phyloP scores from a whole-genome alignment of 441 rosid species.

The Lepidium campestre region DNA sequence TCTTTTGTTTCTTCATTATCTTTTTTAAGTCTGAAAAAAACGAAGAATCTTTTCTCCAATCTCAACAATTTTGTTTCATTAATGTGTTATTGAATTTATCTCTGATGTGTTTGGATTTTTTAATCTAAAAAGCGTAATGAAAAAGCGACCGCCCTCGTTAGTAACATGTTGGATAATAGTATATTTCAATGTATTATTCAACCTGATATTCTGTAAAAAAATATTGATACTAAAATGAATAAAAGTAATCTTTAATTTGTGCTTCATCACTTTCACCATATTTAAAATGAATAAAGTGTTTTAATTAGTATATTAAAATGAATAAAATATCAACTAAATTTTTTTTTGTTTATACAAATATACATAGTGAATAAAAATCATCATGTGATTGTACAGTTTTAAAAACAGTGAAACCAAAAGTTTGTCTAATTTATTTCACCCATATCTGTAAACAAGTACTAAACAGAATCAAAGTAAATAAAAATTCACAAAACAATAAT shows the following conservation, averaged over 20 bases:
- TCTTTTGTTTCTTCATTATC: constrained; percentile 2
- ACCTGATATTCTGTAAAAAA: too few species aligned
- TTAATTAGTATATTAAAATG: too few species aligned
- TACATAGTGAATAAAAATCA: neutral
- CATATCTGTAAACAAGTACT: neutral
- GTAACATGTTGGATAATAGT: neutral
- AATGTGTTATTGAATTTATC: neutral
- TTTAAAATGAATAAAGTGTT: too few species aligned
- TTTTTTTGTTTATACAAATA: too few species aligned
- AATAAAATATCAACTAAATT: too few species aligned
- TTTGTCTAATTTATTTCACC: neutral
- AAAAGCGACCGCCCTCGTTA: neutral
- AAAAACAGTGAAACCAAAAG: neutral
- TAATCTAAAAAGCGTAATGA: neutral
- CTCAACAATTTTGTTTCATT: constrained; percentile 22
- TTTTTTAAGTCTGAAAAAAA: neutral
- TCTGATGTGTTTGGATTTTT: neutral
- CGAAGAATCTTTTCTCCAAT: constrained; percentile 20
- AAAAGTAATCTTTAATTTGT: too few species aligned
- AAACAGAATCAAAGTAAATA: neutral
- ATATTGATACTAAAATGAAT: too few species aligned
- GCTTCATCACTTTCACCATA: too few species aligned
- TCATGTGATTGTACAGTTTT: constrained; percentile 6
- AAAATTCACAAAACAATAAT: neutral
- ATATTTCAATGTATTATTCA: neutral